Evolutionary conservation across 2,329 filamentous ascomycete genomes (phyloP).

Genomic region (Pyricularia sp.): DNA sequence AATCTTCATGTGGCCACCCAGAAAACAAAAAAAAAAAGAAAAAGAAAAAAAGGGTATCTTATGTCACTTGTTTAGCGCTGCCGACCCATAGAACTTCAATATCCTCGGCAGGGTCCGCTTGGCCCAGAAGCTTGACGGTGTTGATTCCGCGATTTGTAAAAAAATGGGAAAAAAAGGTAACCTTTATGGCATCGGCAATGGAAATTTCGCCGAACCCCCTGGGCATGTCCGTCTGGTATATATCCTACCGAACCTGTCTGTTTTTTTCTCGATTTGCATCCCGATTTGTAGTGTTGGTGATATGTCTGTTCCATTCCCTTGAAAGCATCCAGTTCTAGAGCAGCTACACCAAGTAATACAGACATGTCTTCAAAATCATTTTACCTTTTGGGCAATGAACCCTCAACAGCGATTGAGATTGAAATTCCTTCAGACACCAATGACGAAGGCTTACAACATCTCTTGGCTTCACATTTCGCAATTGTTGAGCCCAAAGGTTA

Average conservation of each 20-base stretch:
- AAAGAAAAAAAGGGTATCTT: background rate
- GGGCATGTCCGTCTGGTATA: background rate
- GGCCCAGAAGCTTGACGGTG: background rate
- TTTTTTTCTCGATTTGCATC: background rate
- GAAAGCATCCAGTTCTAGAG: background rate
- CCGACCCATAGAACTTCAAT: background rate
- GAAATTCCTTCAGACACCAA: constrained; percentile 24
- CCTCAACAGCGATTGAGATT: constrained; percentile 24
- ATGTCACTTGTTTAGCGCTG: background rate
- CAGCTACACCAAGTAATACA: background rate
- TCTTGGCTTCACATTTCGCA: constrained; percentile 31
- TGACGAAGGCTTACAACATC: constrained; percentile 26
- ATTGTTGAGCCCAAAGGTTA: constrained; percentile 31
- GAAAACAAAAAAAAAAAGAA: too few relatives aligned
- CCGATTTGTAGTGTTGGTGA: background rate
- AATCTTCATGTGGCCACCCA: too few relatives aligned
- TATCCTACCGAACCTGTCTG: background rate
- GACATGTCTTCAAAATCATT: constrained; percentile 28
- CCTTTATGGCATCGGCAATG: background rate
- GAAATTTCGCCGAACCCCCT: background rate
- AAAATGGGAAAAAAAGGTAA: background rate
- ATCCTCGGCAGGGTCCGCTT: background rate
- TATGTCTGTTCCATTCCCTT: background rate
- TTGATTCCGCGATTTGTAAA: background rate
- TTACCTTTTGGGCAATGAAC: constrained; percentile 30